phyloP scores from a whole-genome alignment of 495 filamentous ascomycete genomes.

The Recurvomyces mirabilis region DNA sequence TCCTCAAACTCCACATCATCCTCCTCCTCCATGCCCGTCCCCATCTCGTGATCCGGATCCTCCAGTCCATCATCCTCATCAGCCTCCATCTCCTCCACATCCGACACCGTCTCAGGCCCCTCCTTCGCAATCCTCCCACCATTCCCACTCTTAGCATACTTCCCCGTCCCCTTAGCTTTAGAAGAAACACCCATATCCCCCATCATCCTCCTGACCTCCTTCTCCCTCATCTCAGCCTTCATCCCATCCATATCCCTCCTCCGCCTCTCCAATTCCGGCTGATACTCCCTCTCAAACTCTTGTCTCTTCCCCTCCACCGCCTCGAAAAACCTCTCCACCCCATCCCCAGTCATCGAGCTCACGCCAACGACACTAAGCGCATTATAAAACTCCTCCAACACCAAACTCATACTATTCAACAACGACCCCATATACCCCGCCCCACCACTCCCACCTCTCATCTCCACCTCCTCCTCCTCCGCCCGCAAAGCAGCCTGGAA shows the following conservation, averaged over 20 bases:
- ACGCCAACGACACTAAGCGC: conserved; percentile 88
- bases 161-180: conserved; percentile 29
- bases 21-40: conserved; percentile 8
- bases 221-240: conserved; percentile 56
- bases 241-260: conserved; percentile 61
- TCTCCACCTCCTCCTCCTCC: conserved; percentile 69
- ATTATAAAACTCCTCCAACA: conserved; percentile 95
- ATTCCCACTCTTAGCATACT: conserved; percentile 4
- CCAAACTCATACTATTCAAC: conserved; percentile 91
- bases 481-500: conserved; percentile 76
- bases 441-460: conserved; percentile 54
- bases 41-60: conserved; percentile 36
- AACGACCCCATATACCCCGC: conserved; percentile 96
- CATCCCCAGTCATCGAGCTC: conserved; percentile 82
- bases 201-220: conserved; percentile 86
- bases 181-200: conserved; percentile 73
- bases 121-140: conserved; percentile 20
- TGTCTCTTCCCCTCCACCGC: conserved; percentile 74
- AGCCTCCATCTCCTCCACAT: conserved; percentile 46
- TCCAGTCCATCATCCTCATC: conserved; percentile 31
- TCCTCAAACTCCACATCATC: conserved; percentile 19
- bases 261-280: conserved; percentile 76
- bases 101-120: conserved; percentile 45
- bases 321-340: conserved; percentile 84
- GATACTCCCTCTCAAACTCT: conserved; percentile 87